Base-by-base conservation (phyloP, 176 grass and related monocot genomes). In the Ensete ventricosum region DNA sequence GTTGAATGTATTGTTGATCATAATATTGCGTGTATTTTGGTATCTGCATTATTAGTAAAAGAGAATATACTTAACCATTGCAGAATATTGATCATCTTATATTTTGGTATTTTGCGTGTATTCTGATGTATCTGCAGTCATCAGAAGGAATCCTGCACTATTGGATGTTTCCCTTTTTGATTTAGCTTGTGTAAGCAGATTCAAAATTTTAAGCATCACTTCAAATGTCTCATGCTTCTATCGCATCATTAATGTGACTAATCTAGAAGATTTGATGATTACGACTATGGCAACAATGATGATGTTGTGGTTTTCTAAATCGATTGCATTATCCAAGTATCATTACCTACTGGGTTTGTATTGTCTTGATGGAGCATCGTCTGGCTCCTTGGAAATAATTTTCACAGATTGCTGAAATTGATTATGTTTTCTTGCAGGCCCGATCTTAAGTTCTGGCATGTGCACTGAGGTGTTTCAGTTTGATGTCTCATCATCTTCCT, bases 401-500 rank as follows among this genome's bases (percentile, higher is more conserved):
- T 82, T 83, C 62, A 78, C 50, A 59, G 13, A 85, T 14, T 48
- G 65, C 75, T 72, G 50, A 65, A 63, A 52, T 81, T 55, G 77
- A 77, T 52, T 50, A 10, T 26, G 81, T 74, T 7, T 73, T 82
- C 81, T 85, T 70, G 53, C 88, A 99, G 96, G 91, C 11, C 79
- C 96, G 13, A 80, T 95, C 76, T 83, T 99, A 77, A 91, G 86
- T 83, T 89, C 96, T 48, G 96, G 96, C 76, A 95, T 99, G 86
- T 95, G 96, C 84, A 99, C 76, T 2, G 95, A 99, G 83, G 90
- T 99, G 69, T 99, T 99, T 62, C 90, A 91, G 80, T 94, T 94
- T 53, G 95, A 94, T 16, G 82, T 87, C 52, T 91, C 90, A 0
- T 20, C 81, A 54, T 77, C 82, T 23, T 81, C 81, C 64, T 80